A percentile compares a stretch with the other conserved stretches of the same genome.
These are phyloP conservation scores for Apiospora marii DNA, from an alignment of 2,329 filamentous ascomycete genomes.

Conservation along the genomic window DNA sequence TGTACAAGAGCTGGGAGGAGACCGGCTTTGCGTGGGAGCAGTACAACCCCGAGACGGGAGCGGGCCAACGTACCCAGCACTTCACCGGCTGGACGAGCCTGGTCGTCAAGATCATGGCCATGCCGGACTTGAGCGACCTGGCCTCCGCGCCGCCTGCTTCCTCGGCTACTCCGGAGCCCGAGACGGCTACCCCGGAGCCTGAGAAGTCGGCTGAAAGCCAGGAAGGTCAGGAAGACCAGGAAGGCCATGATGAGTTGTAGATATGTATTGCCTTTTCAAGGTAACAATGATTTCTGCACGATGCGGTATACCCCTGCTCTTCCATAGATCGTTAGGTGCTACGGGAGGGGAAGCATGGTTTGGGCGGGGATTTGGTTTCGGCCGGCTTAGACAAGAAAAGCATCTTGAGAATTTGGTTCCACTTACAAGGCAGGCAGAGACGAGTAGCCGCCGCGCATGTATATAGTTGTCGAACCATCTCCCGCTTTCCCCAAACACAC, in stretches of 20 bases:
- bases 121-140: conserved; percentile 70
- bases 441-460: neutral
- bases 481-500: neutral
- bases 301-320: neutral
- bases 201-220: neutral
- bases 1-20: conserved; percentile 85
- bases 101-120: conserved; percentile 96
- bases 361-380: neutral
- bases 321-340: neutral
- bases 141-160: neutral
- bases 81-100: conserved; percentile 99
- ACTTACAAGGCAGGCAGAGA: neutral
- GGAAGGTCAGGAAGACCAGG: too few species aligned
- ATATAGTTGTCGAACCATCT: conserved; percentile 11
- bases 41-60: conserved; percentile 92
- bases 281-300: neutral
- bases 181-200: neutral
- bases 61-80: conserved; percentile 94
- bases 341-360: neutral
- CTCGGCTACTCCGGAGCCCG: neutral
- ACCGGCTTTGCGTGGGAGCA: conserved; percentile 99
- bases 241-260: conserved; percentile 21
- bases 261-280: neutral
- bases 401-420: conserved; percentile 1
- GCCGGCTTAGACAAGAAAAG: neutral